Evolutionary conservation across 2,329 filamentous ascomycete genomes (phyloP).

Genomic region (Cladosporium halotolerans): DNA sequence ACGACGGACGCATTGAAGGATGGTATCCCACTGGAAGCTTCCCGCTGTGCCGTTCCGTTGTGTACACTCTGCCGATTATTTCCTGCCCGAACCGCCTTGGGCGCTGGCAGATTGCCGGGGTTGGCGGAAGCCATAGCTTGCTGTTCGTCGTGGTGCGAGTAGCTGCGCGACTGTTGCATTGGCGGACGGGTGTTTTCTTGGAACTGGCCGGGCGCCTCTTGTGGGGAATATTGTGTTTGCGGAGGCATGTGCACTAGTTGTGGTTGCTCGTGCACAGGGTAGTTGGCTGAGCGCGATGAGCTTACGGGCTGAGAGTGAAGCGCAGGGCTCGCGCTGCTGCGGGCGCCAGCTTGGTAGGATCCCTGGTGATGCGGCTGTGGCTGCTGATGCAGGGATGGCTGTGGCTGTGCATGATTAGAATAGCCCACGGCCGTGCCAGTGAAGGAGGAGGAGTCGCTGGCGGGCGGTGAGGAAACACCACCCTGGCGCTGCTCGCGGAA

Average conservation of each 20-base stretch:
- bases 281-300: conserved; percentile 15
- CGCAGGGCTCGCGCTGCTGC: conserved; percentile 22
- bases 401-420: conserved; percentile 21
- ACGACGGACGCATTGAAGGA: conserved; percentile 42
- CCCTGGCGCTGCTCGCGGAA: conserved; percentile 33
- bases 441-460: conserved; percentile 15
- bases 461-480: conserved; percentile 18
- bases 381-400: conserved; percentile 25
- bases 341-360: conserved; percentile 7
- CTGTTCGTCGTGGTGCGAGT: conserved; percentile 24
- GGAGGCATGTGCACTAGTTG: conserved; percentile 7
- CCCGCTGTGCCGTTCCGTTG: conserved; percentile 24
- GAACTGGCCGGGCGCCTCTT: conserved; percentile 16
- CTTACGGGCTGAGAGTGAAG: conserved; percentile 19
- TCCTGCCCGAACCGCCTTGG: conserved; percentile 21
- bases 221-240: conserved; percentile 20
- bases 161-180: conserved; percentile 24
- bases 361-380: conserved; percentile 21
- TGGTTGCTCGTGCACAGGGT: conserved; percentile 16
- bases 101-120: conserved; percentile 25
- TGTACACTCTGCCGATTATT: conserved; percentile 31
- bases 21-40: conserved; percentile 26
- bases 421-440: conserved; percentile 12
- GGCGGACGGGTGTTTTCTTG: conserved; percentile 17
- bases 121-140: conserved; percentile 26